phyloP scores from a whole-genome alignment of 805 yeast species.

The Kuraishia capsulata region DNA sequence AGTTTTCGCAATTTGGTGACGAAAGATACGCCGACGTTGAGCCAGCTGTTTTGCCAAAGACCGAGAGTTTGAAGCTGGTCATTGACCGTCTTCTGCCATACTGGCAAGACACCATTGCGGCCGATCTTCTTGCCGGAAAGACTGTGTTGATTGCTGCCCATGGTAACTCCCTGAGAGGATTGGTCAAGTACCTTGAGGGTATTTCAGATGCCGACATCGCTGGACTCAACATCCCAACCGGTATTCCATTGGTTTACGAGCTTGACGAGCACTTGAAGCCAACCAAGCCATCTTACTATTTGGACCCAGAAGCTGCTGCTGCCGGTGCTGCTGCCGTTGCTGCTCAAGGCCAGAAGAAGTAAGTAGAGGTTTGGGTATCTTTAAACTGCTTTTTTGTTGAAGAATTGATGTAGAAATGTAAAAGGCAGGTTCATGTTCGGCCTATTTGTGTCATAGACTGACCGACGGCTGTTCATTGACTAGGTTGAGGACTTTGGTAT shows the following conservation, averaged over 20 bases:
- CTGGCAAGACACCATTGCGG: slow-evolving; percentile 90
- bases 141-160: slow-evolving; percentile 93
- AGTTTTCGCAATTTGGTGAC: slow-evolving; percentile 81
- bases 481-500: too few relatives aligned
- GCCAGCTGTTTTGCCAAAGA: slow-evolving; percentile 81
- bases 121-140: slow-evolving; percentile 77
- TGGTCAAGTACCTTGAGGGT: slow-evolving; percentile 91
- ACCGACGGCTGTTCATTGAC: too few relatives aligned
- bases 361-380: slow-evolving; percentile 5
- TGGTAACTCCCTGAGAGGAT: slow-evolving; percentile 96
- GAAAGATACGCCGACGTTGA: slow-evolving; percentile 79
- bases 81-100: slow-evolving; percentile 94
- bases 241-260: slow-evolving; percentile 96
- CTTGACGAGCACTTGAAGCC: slow-evolving; percentile 82
- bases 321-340: slow-evolving; percentile 99
- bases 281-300: slow-evolving; percentile 87
- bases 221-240: slow-evolving; percentile 94
- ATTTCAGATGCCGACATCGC: slow-evolving; percentile 91
- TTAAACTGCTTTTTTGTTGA: not conserved
- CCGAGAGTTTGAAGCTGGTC: slow-evolving; percentile 91
- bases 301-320: slow-evolving; percentile 99
- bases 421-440: too few relatives aligned
- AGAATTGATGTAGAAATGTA: too few relatives aligned
- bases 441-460: too few relatives aligned
- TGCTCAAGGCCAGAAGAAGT: slow-evolving; percentile 79